Conservation (phyloP, 495 filamentous ascomycete species). For the Talaromyces stipitatus region DNA sequence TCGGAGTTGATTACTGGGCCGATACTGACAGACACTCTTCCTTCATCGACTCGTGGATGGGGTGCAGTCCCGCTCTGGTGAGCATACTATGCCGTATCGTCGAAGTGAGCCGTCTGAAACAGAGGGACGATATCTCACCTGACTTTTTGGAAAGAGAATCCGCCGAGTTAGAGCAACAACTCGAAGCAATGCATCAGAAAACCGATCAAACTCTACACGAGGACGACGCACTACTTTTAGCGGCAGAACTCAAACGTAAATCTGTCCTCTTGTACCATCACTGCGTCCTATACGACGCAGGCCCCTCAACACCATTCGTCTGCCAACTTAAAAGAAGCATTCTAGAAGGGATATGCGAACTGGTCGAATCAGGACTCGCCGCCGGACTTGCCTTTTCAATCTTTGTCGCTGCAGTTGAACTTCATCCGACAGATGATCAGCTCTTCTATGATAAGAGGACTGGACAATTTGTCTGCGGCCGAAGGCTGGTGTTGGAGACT, state of each 20-base stretch:
- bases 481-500: conserved; percentile 31
- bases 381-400: conserved; percentile 36
- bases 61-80: conserved; percentile 36
- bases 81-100: conserved; percentile 32
- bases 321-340: conserved; percentile 7
- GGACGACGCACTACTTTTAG: conserved; percentile 21
- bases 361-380: conserved; percentile 23
- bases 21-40: too few relatives aligned
- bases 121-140: conserved; percentile 16
- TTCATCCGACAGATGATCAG: conserved; percentile 33
- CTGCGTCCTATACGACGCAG: conserved; percentile 31
- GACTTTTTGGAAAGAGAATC: conserved; percentile 4
- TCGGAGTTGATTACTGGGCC: conserved; percentile 36
- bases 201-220: conserved; percentile 15
- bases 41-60: conserved; percentile 42
- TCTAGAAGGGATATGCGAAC: conserved; percentile 9
- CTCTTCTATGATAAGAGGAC: conserved; percentile 18
- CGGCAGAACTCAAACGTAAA: conserved; percentile 35
- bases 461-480: conserved; percentile 17
- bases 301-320: conserved; percentile 29
- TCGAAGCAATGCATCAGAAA: conserved; percentile 14
- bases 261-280: conserved; percentile 35
- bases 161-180: conserved; percentile 1
- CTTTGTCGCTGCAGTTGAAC: conserved; percentile 38
- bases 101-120: conserved; percentile 31